These are phyloP conservation scores for Petunia axillaris DNA, from an alignment of 257 asterid genomes.

Conservation along the genomic window DNA sequence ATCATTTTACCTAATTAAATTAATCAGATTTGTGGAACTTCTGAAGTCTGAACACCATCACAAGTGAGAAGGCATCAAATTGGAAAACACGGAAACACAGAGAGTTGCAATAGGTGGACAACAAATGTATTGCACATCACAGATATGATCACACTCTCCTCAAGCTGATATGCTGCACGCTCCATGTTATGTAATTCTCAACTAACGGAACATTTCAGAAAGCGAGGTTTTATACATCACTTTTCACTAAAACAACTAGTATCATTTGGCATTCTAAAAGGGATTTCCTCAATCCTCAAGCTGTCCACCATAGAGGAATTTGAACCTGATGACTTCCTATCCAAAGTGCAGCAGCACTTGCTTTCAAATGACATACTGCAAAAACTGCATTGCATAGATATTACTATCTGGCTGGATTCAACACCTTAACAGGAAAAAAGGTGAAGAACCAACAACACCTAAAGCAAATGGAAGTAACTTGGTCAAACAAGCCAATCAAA, in stretches of 20 bases:
- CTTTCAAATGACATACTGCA: not conserved
- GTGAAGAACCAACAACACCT: not conserved
- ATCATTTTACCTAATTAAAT: not conserved
- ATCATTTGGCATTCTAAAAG: not conserved
- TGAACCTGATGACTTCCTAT: not conserved
- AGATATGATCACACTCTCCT: not conserved
- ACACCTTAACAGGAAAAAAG: not conserved
- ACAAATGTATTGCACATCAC: not conserved
- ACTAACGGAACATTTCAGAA: not conserved
- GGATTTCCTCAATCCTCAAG: not conserved
- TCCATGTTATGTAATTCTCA: not conserved
- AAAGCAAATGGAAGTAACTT: not conserved
- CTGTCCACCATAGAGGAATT: not conserved
- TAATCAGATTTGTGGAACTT: not conserved
- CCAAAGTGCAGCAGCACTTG: not conserved
- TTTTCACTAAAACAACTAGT: not conserved
- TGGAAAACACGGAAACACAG: not conserved
- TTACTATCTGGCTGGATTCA: not conserved
- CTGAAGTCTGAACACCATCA: not conserved
- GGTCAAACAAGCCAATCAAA: conserved; percentile 11
- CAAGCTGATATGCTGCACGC: not conserved
- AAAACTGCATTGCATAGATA: not conserved
- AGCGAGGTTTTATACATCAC: not conserved
- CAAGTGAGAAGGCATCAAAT: not conserved
- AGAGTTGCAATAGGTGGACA: not conserved